Base-by-base conservation (phyloP, 2,329 filamentous ascomycete species). In the Didymosphaeria variabile region DNA sequence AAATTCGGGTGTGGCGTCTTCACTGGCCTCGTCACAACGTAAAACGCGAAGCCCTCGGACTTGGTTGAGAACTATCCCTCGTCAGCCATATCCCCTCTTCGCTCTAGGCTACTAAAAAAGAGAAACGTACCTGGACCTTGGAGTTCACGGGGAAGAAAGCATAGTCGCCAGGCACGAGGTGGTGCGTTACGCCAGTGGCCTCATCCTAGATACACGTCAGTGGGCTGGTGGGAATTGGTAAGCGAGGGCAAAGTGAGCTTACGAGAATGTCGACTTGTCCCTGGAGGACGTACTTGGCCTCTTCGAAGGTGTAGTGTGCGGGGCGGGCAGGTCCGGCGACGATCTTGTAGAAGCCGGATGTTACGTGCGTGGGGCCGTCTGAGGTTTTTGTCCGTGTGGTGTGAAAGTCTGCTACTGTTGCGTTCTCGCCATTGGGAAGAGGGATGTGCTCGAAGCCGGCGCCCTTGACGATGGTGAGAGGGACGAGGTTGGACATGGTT, bases 291-390 rank as follows among this genome's bases (percentile, higher is more conserved):
- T 70, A 72, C 47, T 72, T 72, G 36, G 67, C 69, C 59, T 72
- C 69, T 26, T 72, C 69, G 62, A 66, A 72, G 10, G 60, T 64
- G 62, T 71, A 72, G 13, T 54, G 38, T 8, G 70, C 64, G 52
- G 65, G 47, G 31, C 67, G 63, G 1, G 66, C 58, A 5, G 70
- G 68, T 9, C 70, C 70, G 1, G 70, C 58, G 44, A 67, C 59
- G 56, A 72, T 68, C 40, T 65, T 67, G 65, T 72, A 72, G 58
- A 72, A 72, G 12, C 70, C 70, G 13, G 67, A 71, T 8, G 70
- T 72, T 38, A 72, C 55, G 62, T 71, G 67, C 9, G 66, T 57
- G 1, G 70, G 70, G 2, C 58, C 60, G 57, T 71, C 65, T 29
- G 49, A 65, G 3, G 69, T 71, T 47, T 71, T 38, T 9, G 70